Base-by-base conservation (phyloP, 139 green algal species). In the Coelastrella sp. region DNA sequence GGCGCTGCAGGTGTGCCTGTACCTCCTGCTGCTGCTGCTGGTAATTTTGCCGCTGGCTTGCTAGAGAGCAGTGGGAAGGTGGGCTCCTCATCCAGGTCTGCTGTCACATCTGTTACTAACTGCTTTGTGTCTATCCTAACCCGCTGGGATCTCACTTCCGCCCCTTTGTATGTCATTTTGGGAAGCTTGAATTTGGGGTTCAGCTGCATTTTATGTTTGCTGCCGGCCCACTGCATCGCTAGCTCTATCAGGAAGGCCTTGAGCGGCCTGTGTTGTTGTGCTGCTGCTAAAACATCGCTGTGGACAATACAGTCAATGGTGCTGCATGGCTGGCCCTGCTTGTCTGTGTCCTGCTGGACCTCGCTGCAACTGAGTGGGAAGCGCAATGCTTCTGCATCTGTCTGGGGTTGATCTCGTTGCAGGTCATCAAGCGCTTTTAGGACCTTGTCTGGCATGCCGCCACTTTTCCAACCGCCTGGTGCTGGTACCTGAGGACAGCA, bases 151-250 rank as follows among this genome's bases (percentile, higher is more conserved):
- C 87, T 75, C n/a, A 95, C 85, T 9, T 81, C 79, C 8, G 93
- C 91, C 4, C 96, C 96, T 89, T 98, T 98, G 94, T 98, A 98
- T 78, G 89, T 84, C 94, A 98, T 97, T 82, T 96, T 96, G 63
- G 96, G 96, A 92, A 98, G 93, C 90, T 97, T 97, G 93, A 95
- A 98, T 88, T 96, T 94, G 17, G 81, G 79, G 72, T 96, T 91
- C 78, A 98, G 92, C 82, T 93, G 61, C 80, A 94, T 70, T 12
- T 92, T 92, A 24, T 93, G 84, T 91, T 98, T 96, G 78, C 94
- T 76, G 20, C 78, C 76, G 7, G 96, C 90, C 90, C 89, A 94
- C 14, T 90, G 87, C 9, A 96, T 57, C 1, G 78, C 82, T 17
- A 97, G 87, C 90, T 96, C 91, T 35, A 97, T 96, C 6, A 97